These are phyloP conservation scores for Oryza rufipogon DNA, from an alignment of 176 grass and related monocot genomes.

Conservation along the genomic window DNA sequence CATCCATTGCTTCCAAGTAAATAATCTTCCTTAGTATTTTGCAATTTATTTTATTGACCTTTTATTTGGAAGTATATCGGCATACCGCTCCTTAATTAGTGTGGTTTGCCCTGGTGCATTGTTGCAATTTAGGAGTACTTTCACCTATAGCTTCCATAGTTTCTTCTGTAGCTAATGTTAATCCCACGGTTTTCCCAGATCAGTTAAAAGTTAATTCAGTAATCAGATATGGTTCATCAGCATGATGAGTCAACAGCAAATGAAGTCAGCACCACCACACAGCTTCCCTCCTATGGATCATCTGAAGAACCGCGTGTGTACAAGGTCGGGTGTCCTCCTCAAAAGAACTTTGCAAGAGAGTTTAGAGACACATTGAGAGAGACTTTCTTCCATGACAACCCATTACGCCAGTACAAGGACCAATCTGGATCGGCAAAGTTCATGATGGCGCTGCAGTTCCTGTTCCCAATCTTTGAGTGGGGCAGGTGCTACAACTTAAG, in stretches of 20 bases:
- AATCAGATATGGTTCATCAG: conserved; percentile 50
- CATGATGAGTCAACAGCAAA: conserved; percentile 33
- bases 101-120: background rate
- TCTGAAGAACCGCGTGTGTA: conserved; percentile 42
- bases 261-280: conserved; percentile 29
- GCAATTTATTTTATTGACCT: background rate
- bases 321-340: conserved; percentile 76
- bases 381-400: conserved; percentile 85
- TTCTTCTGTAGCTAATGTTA: background rate
- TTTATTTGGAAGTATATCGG: background rate
- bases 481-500: conserved; percentile 62
- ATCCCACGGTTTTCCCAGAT: background rate
- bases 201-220: background rate
- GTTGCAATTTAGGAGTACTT: background rate
- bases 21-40: background rate
- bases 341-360: conserved; percentile 57
- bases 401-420: conserved; percentile 68
- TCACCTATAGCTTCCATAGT: background rate
- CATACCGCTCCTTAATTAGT: background rate
- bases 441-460: conserved; percentile 59
- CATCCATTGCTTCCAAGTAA: background rate
- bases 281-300: conserved; percentile 12
- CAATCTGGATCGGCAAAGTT: conserved; percentile 56
- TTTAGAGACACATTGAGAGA: conserved; percentile 66
- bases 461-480: conserved; percentile 90